A percentile compares a stretch with the other conserved stretches of the same genome.
Conservation (phyloP, 768 basidiomycete species). For the Suillus subaureus region DNA sequence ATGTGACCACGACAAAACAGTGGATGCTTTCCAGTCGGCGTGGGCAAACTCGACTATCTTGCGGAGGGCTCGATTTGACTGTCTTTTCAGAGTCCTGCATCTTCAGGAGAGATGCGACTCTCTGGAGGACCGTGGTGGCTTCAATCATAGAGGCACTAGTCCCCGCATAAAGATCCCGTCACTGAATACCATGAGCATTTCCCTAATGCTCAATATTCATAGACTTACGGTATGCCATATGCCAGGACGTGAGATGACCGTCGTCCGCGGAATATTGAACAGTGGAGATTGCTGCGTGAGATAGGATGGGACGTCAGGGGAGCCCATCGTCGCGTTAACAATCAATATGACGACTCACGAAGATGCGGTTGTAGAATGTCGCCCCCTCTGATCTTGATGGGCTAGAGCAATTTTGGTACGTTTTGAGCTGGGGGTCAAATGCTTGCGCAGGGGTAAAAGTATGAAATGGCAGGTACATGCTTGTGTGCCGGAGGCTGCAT, state of each 20-base stretch:
- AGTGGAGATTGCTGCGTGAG: constrained; percentile 58
- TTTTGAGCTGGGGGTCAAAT: constrained; percentile 42
- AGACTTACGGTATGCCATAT: constrained; percentile 67
- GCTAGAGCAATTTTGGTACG: constrained; percentile 59
- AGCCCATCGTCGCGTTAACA: background rate
- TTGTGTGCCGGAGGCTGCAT: constrained; percentile 27
- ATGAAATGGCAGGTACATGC: too few species aligned
- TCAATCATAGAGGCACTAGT: constrained; percentile 72
- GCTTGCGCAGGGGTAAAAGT: too few species aligned
- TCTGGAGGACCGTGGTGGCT: constrained; percentile 76
- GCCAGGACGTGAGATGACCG: constrained; percentile 82
- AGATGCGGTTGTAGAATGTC: constrained; percentile 76
- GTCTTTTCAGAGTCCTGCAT: constrained; percentile 76
- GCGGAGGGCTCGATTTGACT: constrained; percentile 62
- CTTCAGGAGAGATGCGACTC: constrained; percentile 76
- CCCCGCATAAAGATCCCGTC: constrained; percentile 72
- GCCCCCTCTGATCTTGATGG: constrained; percentile 59
- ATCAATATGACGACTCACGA: constrained; percentile 47
- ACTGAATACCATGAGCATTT: background rate
- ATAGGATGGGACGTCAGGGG: background rate
- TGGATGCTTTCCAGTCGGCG: too few species aligned
- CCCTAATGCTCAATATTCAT: background rate
- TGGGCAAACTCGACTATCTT: constrained; percentile 80
- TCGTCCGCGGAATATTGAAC: constrained; percentile 78
- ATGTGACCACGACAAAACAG: too few species aligned